Evolutionary conservation across 768 basidiomycete species (phyloP).

Genomic region (Sarcodon sp.): DNA sequence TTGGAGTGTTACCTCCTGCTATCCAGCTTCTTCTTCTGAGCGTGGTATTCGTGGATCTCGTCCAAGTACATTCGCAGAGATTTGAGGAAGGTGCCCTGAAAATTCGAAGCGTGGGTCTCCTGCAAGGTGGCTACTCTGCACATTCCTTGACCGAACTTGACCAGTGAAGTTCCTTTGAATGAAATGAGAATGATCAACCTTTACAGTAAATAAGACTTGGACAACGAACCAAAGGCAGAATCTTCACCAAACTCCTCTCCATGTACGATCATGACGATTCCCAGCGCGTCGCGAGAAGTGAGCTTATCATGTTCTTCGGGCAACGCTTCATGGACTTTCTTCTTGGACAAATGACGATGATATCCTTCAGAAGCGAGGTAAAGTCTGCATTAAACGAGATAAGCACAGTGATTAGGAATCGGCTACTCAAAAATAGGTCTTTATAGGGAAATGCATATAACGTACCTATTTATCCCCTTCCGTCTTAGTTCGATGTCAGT

Average conservation of each 20-base stretch:
- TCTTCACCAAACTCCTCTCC: conserved; percentile 75
- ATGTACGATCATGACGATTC: conserved; percentile 77
- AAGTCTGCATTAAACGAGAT: conserved; percentile 30
- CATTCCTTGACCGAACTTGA: conserved; percentile 70
- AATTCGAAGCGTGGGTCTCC: conserved; percentile 61
- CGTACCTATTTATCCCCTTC: conserved; percentile 62
- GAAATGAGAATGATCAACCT: background rate
- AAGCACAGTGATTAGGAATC: background rate
- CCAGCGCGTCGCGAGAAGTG: conserved; percentile 64
- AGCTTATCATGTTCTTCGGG: conserved; percentile 53
- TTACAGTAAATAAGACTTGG: background rate
- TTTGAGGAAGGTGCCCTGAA: conserved; percentile 61
- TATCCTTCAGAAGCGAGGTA: conserved; percentile 62
- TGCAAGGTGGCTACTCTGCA: conserved; percentile 79
- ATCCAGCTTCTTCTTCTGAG: conserved; percentile 75
- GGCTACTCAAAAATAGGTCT: background rate
- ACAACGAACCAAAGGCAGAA: conserved; percentile 49
- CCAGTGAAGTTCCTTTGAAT: conserved; percentile 50
- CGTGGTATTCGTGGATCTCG: conserved; percentile 76
- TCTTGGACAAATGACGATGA: conserved; percentile 61
- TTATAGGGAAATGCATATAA: conserved; percentile 4
- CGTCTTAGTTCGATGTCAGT: conserved; percentile 73
- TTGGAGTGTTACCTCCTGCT: conserved; percentile 49
- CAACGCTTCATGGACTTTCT: conserved; percentile 50
- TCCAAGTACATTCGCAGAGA: conserved; percentile 54